These are phyloP conservation scores for Umbelopsis sp. DNA, from an alignment of 371 early-diverging fungal species.

Conservation along the genomic window DNA sequence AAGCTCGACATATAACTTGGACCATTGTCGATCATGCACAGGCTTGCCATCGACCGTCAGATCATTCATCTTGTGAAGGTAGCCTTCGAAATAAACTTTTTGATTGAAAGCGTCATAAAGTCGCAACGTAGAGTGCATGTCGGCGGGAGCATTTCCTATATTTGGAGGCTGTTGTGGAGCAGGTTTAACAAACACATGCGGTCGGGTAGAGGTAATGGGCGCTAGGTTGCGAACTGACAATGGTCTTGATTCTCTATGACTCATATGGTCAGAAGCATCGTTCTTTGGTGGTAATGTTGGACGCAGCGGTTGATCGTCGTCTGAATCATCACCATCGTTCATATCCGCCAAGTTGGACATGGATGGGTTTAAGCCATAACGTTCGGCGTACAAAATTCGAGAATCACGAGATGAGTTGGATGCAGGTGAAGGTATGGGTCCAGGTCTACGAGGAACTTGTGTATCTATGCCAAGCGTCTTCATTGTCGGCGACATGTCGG, in stretches of 20 bases:
- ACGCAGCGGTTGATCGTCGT: conserved; percentile 19
- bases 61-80: conserved; percentile 67
- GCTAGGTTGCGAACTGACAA: conserved; percentile 35
- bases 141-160: conserved; percentile 29
- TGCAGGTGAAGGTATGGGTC: background rate
- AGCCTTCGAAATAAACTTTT: conserved; percentile 72
- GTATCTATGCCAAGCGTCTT: background rate
- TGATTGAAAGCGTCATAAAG: conserved; percentile 58
- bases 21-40: conserved; percentile 57
- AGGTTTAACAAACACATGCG: conserved; percentile 43
- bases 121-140: conserved; percentile 35
- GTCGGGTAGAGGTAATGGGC: conserved; percentile 31
- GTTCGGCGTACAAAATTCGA: conserved; percentile 33
- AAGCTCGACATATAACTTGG: conserved; percentile 71
- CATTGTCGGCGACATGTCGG: background rate
- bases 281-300: conserved; percentile 10
- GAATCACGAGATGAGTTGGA: conserved; percentile 22
- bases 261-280: background rate
- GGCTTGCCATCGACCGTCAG: conserved; percentile 58
- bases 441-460: background rate
- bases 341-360: conserved; percentile 6
- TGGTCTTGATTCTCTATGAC: conserved; percentile 27
- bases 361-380: conserved; percentile 35
- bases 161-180: conserved; percentile 29
- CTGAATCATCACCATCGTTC: conserved; percentile 21